Base-by-base conservation (phyloP, 208 protist genomes). In the Angomonas deanei region DNA sequence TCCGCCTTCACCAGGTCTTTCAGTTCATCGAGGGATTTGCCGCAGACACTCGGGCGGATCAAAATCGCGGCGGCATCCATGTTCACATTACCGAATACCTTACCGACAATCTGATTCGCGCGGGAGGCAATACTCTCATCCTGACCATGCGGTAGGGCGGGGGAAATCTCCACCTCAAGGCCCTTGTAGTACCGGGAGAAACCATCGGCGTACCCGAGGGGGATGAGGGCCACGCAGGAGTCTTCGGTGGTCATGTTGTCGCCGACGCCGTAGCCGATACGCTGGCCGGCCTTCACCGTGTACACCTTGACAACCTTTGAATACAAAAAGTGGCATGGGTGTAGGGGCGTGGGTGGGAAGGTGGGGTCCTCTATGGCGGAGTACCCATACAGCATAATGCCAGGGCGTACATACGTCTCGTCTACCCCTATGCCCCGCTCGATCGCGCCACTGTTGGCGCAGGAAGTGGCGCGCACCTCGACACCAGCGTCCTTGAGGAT, bases 301-400 rank as follows among this genome's bases (percentile, higher is more conserved):
- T 77, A 78, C 61, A 70, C 72, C n/a, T 72, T 72, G 1, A 80
- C 46, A 49, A 83, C 73, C 57, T 80, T 80, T 1, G 73, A 74
- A 65, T 70, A 78, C 47, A 87, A 74, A 36, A 68, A 74, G 26
- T 74, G 74, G 23, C 72, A 73, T 38, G 68, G 36, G 19, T 64
- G 68, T 38, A 74, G 76, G 10, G 30, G 24, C 31, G 24, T 39
- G 27, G n/a, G 50, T 11, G 26, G 10, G 50, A 24, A 61, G 38
- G 76, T 73, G 55, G 66, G 70, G 8, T 62, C 55, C 17, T 36
- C 53, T 27, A 87, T 60, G 23, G 73, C 77, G 34, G 73, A 64
- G n/a, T 67, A 71, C 6, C 73, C 80, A 34, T 79, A 87, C 11
- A 83, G 67, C 76, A 87, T 77, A 39, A 83, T 49, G 0, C 76